phyloP scores from a whole-genome alignment of 345 rosid species.

The Carallia pectinifolia region DNA sequence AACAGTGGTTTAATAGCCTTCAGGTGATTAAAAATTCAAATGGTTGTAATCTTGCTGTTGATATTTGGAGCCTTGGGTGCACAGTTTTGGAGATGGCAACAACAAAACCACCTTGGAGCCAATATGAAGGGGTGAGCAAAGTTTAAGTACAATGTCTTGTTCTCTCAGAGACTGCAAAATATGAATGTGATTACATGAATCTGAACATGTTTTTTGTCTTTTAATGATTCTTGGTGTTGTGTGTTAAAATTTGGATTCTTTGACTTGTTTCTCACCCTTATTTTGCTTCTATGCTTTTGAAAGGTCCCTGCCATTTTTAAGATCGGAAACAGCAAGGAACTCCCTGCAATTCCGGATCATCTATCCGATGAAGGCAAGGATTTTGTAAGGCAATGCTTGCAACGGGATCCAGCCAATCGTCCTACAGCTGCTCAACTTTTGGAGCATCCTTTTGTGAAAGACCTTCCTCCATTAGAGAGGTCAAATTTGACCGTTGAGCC shows the following conservation, averaged over 20 bases:
- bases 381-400: conserved; percentile 20
- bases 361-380: conserved; percentile 5
- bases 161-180: neutral
- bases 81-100: conserved; percentile 87
- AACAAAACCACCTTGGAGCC: conserved; percentile 81
- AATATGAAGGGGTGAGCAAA: conserved; percentile 69
- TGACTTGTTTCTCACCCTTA: neutral
- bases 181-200: neutral
- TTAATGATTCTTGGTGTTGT: neutral
- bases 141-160: neutral
- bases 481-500: conserved; percentile 21
- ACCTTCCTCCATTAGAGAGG: neutral
- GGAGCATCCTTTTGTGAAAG: conserved; percentile 21
- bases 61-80: conserved; percentile 87
- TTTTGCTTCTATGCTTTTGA: conserved; percentile 1
- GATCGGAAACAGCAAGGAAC: conserved; percentile 15
- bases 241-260: conserved; percentile 7
- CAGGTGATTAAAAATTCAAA: conserved; percentile 65
- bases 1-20: neutral
- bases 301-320: conserved; percentile 24
- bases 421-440: conserved; percentile 24
- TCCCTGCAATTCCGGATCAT: conserved; percentile 5
- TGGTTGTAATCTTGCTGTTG: conserved; percentile 74
- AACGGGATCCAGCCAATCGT: conserved; percentile 6
- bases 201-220: neutral